A percentile compares a stretch with the other conserved stretches of the same genome.
phyloP scores from a whole-genome alignment of 73 alveolate species.

The Tetrahymena thermophila region DNA sequence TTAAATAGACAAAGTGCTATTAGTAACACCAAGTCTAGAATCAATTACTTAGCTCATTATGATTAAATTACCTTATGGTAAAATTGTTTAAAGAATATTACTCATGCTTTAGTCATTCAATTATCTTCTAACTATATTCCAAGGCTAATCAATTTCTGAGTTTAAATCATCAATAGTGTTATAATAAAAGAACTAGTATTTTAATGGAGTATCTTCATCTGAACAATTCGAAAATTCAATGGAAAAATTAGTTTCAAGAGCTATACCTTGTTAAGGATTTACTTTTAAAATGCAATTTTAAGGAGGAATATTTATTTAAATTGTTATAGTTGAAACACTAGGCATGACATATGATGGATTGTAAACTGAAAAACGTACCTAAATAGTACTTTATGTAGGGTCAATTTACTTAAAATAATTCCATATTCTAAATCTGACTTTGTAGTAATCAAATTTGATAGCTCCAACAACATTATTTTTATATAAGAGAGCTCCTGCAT shows the following conservation, averaged over 20 bases:
- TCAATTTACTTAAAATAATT: background rate
- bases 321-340: background rate
- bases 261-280: background rate
- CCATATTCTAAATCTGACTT: background rate
- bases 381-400: background rate
- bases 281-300: background rate
- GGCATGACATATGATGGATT: background rate
- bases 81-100: background rate
- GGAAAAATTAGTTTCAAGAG: background rate
- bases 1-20: no score
- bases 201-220: background rate
- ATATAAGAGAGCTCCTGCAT: background rate
- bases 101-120: background rate
- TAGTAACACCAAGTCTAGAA: no score
- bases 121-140: background rate
- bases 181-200: background rate
- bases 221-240: background rate
- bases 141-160: background rate
- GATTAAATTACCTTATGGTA: background rate
- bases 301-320: background rate
- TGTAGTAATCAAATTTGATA: background rate
- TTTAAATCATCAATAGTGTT: background rate
- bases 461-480: background rate
- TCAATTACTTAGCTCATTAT: no score
- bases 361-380: background rate